A percentile compares a stretch with the other conserved stretches of the same genome.
These are phyloP conservation scores for Xylaria sp. DNA, from an alignment of 495 filamentous ascomycete genomes.

Conservation along the genomic window DNA sequence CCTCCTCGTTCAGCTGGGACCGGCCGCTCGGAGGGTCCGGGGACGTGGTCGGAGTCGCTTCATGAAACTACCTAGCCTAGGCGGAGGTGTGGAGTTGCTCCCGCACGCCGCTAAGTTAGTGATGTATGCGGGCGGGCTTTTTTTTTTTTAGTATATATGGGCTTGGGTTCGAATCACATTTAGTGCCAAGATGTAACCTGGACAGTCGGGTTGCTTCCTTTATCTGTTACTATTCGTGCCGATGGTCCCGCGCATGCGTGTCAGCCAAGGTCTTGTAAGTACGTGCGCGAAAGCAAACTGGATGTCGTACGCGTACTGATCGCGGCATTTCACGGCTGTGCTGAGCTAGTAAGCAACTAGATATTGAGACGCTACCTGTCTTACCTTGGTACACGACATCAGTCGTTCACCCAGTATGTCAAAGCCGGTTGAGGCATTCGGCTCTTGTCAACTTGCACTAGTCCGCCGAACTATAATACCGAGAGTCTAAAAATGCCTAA, in stretches of 20 bases:
- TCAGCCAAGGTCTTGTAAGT: not conserved
- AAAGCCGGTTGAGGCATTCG: too few species aligned
- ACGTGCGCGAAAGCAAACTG: not conserved
- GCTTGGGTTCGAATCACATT: not conserved
- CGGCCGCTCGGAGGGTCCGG: not conserved
- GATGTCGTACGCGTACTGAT: not conserved
- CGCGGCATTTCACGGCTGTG: not conserved
- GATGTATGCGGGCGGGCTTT: not conserved
- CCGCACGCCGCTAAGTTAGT: too few species aligned
- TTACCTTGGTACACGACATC: too few species aligned
- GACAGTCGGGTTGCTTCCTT: not conserved
- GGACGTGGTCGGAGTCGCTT: not conserved
- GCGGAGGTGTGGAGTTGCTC: not conserved
- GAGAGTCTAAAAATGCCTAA: too few species aligned
- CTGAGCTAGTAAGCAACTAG: not conserved
- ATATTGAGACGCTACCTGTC: not conserved
- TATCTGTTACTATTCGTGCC: not conserved
- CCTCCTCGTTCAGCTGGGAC: not conserved
- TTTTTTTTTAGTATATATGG: not conserved
- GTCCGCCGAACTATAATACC: too few species aligned
- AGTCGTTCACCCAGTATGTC: too few species aligned
- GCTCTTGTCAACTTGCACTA: too few species aligned
- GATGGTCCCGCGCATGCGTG: not conserved
- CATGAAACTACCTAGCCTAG: not conserved
- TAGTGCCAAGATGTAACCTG: not conserved